These are phyloP conservation scores for Mycena filopes DNA, from an alignment of 768 basidiomycete genomes.

Conservation along the genomic window DNA sequence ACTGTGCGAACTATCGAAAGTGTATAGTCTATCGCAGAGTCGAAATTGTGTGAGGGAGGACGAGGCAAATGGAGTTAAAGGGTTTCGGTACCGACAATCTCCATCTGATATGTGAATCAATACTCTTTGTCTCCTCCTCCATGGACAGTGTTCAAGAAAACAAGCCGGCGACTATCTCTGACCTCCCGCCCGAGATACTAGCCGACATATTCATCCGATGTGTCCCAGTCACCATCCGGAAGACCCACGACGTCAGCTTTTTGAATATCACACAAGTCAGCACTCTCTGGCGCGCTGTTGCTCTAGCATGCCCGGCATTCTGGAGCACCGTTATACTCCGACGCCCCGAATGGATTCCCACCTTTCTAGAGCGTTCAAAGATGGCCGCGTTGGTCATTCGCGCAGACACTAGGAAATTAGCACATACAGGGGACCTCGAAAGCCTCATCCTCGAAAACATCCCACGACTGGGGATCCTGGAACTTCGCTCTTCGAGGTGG, in stretches of 20 bases:
- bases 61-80: no score
- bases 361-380: constrained; percentile 24
- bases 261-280: constrained; percentile 25
- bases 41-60: no score
- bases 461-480: constrained; percentile 12
- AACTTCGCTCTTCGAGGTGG: background rate
- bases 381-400: constrained; percentile 22
- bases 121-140: no score
- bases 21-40: no score
- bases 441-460: background rate
- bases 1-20: no score
- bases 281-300: constrained; percentile 27
- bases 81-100: no score
- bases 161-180: no score
- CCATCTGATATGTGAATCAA: no score
- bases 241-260: constrained; percentile 22
- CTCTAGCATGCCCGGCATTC: constrained; percentile 17
- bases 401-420: constrained; percentile 4
- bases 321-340: constrained; percentile 26
- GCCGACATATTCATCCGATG: constrained; percentile 27
- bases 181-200: constrained; percentile 32
- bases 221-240: constrained; percentile 7
- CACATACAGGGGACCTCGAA: background rate
- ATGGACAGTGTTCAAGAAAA: no score
- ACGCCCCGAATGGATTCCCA: constrained; percentile 5